phyloP scores from a whole-genome alignment of 768 basidiomycete genomes.

The Austroboletus festivus region DNA sequence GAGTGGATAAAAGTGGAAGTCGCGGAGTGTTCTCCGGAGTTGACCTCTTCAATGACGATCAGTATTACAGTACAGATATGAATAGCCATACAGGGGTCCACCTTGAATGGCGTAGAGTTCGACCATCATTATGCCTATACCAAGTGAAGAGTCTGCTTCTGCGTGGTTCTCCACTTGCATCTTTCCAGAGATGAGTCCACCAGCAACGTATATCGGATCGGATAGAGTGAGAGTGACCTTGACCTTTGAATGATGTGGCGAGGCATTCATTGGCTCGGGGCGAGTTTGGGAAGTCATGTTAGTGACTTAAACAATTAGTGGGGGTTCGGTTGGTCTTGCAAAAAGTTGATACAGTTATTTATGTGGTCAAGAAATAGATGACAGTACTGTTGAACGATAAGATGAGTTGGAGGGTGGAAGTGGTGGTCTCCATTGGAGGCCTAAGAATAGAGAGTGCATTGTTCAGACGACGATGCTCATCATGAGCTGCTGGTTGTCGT shows the following conservation, averaged over 20 bases:
- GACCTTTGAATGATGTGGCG: slow-evolving; percentile 76
- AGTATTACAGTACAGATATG: not conserved
- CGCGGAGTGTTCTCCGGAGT: slow-evolving; percentile 76
- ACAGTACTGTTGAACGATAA: slow-evolving; percentile 3
- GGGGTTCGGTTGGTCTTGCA: not conserved
- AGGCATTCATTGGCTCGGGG: slow-evolving; percentile 75
- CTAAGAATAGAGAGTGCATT: not conserved
- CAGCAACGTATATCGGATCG: slow-evolving; percentile 62
- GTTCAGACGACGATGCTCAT: slow-evolving; percentile 19
- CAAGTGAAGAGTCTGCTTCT: slow-evolving; percentile 60
- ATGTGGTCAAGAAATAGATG: slow-evolving; percentile 13
- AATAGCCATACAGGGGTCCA: slow-evolving; percentile 15
- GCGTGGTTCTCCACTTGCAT: slow-evolving; percentile 78
- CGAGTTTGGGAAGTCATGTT: slow-evolving; percentile 34
- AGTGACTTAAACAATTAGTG: not conserved
- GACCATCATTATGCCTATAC: slow-evolving; percentile 72
- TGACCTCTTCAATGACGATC: slow-evolving; percentile 50
- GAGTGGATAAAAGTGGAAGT: slow-evolving; percentile 73
- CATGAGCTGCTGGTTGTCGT: slow-evolving; percentile 9
- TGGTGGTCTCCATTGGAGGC: slow-evolving; percentile 13
- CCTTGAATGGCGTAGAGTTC: slow-evolving; percentile 76
- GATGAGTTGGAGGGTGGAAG: slow-evolving; percentile 6
- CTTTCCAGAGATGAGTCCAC: slow-evolving; percentile 64
- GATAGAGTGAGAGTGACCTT: slow-evolving; percentile 61
- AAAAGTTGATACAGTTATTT: slow-evolving; percentile 7